Percentiles rank a stretch among this genome's conserved stretches.
phyloP scores from a whole-genome alignment of 805 yeast species.

The Priceomyces castillae region DNA sequence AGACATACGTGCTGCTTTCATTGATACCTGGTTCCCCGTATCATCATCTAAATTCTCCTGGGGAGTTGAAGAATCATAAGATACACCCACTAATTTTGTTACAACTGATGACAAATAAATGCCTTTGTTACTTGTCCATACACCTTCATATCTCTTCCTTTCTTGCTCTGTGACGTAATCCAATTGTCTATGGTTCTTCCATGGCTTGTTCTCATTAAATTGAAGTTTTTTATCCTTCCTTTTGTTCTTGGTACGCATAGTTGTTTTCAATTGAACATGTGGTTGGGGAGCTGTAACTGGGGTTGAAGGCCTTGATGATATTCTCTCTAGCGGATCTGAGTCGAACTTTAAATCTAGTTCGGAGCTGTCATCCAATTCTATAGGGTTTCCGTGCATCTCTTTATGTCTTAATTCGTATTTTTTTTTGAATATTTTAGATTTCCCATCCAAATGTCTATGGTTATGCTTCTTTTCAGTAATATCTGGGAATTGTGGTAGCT shows the following conservation, averaged over 20 bases:
- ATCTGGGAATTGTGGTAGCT: constrained; percentile 37
- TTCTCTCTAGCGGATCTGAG: not conserved
- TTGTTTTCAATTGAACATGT: constrained; percentile 46
- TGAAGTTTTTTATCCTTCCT: constrained; percentile 37
- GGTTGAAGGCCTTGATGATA: constrained; percentile 10
- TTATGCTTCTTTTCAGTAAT: constrained; percentile 14
- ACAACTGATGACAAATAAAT: constrained; percentile 45
- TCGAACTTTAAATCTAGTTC: constrained; percentile 1
- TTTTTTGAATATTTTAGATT: constrained; percentile 20
- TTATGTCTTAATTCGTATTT: constrained; percentile 15
- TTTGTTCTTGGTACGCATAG: constrained; percentile 47
- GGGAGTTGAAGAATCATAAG: constrained; percentile 15
- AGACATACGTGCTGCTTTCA: constrained; percentile 37
- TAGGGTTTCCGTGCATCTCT: constrained; percentile 9
- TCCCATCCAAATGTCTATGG: constrained; percentile 4
- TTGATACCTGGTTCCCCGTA: constrained; percentile 18
- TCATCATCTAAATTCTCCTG: constrained; percentile 7
- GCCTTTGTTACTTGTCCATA: constrained; percentile 90
- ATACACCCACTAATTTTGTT: constrained; percentile 27
- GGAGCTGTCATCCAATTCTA: constrained; percentile 10
- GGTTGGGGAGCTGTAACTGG: constrained; percentile 16
- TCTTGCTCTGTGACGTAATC: constrained; percentile 56
- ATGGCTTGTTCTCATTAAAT: constrained; percentile 88
- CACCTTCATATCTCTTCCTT: constrained; percentile 85
- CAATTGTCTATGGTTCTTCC: constrained; percentile 79